phyloP scores from a whole-genome alignment of 441 rosid genomes.

The Erysimum pusillum region DNA sequence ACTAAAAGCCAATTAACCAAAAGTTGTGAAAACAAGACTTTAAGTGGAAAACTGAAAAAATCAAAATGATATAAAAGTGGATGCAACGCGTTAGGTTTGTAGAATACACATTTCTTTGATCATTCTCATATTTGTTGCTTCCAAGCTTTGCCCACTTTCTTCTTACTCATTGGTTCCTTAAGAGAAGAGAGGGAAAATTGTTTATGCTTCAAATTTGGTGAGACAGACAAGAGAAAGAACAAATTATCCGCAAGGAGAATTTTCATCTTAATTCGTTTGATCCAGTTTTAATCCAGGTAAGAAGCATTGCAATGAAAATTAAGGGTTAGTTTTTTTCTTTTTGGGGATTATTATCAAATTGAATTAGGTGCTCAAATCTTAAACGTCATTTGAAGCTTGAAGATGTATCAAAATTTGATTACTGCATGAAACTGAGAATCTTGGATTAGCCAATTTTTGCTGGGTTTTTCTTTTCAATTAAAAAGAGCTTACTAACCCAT shows the following conservation, averaged over 20 bases:
- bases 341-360: not conserved
- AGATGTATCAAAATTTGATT: not conserved
- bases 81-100: slow-evolving; percentile 34
- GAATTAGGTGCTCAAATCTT: not conserved
- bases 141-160: slow-evolving; percentile 38
- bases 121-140: slow-evolving; percentile 26
- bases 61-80: slow-evolving; percentile 30
- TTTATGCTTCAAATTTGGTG: slow-evolving; percentile 20
- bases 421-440: not conserved
- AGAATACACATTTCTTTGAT: slow-evolving; percentile 7
- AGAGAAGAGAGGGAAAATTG: not conserved
- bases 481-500: not conserved
- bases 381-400: not conserved
- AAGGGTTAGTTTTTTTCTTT: not conserved
- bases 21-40: slow-evolving; percentile 32
- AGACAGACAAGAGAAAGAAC: not conserved
- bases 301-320: not conserved
- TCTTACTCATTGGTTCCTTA: slow-evolving; percentile 34
- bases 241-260: not conserved
- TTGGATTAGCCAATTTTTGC: not conserved
- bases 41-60: slow-evolving; percentile 13
- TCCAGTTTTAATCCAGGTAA: slow-evolving; percentile 21
- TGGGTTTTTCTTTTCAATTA: not conserved
- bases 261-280: slow-evolving; percentile 17
- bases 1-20: slow-evolving; percentile 34